Evolutionary conservation across 441 rosid genomes (phyloP), one percentile per base, ranked within the genome.

Genomic region (Flueggea neowawraea): DNA sequence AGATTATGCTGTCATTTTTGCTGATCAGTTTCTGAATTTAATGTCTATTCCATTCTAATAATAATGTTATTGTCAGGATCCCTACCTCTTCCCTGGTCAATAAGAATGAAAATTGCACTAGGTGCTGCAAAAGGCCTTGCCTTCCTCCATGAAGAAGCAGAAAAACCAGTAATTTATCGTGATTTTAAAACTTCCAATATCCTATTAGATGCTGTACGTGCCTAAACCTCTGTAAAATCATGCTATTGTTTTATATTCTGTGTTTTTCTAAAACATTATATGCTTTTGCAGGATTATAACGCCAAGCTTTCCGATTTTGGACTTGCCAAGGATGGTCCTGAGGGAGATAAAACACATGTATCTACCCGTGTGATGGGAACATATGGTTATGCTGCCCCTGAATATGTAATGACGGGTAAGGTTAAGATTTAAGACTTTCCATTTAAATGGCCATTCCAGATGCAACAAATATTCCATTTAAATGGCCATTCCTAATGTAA

Each of bases 301-400:
- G 94, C 97, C 32, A 91, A 91, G 79, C 91, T 91, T 53, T 91
- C 96, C 13, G 97, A 91, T 71, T 91, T 91, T 57, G 97, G 97
- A 70, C 96, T 91, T 66, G 97, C 97, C 15, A 91, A 91, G 77
- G 96, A 91, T 70, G 97, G 90, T 73, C 97, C 97, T 12, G 96
- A 91, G 73, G 97, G 91, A 56, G 97, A 88, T 63, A 88, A 91
- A 78, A 91, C 97, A 16, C 97, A 91, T 73, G 97, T 91, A 41
- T 91, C 97, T 22, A 91, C 97, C 60, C 90, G 96, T 16, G 97
- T 91, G 52, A 91, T 91, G 97, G 97, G 97, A 54, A 91, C 97
- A 5, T 86, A 91, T 60, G 97, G 97, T 16, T 90, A 90, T 70
- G 97, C 97, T 33, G 97, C 97, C 49, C 97, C 97, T 0, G 96